Percentiles rank a stretch among this genome's conserved stretches.
These are phyloP conservation scores for Dimocarpus longan DNA, from an alignment of 345 rosid species.

Conservation along the genomic window DNA sequence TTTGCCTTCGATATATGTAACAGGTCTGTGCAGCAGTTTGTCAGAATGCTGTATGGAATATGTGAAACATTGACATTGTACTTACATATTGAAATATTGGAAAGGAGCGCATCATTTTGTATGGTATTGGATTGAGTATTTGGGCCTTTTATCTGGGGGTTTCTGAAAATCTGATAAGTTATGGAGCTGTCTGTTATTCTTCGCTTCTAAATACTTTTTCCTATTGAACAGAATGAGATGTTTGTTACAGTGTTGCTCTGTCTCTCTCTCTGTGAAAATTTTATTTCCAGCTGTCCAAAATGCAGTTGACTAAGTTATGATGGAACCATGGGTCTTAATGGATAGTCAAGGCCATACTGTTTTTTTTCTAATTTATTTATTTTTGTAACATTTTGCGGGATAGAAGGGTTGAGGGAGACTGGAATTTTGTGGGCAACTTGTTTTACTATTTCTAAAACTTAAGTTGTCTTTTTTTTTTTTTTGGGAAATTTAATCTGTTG, in stretches of 20 bases:
- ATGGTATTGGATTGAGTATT: neutral
- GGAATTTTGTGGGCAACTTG: slow-evolving; percentile 8
- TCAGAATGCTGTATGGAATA: neutral
- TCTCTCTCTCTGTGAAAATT: neutral
- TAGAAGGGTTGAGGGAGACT: neutral
- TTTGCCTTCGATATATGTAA: slow-evolving; percentile 66
- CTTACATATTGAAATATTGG: neutral
- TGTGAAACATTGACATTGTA: neutral
- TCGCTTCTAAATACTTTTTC: neutral
- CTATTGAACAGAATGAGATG: neutral
- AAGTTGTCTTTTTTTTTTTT: neutral
- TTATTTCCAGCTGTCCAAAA: neutral
- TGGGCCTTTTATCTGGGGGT: neutral
- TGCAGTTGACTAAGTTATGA: neutral
- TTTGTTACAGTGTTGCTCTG: neutral
- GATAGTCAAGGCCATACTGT: neutral
- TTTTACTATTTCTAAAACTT: neutral
- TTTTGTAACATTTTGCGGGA: neutral
- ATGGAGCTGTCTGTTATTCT: neutral
- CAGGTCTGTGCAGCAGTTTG: slow-evolving; percentile 52
- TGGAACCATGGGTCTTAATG: neutral
- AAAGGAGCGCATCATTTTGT: neutral
- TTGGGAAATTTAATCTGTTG: neutral
- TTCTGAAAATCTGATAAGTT: neutral
- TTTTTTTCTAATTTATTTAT: neutral